Percentiles rank a stretch among this genome's conserved stretches.
These are phyloP conservation scores for Peniophora sp. DNA, from an alignment of 1,284 basidiomycete genomes.

Conservation along the genomic window DNA sequence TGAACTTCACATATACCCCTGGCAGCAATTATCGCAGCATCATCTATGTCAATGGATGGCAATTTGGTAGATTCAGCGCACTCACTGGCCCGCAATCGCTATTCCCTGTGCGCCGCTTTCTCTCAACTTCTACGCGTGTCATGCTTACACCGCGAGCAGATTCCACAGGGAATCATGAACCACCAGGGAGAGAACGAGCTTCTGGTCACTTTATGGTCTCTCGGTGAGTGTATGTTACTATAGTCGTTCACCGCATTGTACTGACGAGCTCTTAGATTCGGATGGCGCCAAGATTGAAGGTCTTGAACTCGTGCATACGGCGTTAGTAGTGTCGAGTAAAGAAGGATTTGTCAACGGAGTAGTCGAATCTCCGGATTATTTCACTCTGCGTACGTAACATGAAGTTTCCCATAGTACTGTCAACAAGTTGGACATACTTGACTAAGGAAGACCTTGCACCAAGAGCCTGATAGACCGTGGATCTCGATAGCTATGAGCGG, in stretches of 20 bases:
- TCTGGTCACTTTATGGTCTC: constrained; percentile 31
- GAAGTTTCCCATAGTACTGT: no score
- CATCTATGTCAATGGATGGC: constrained; percentile 36
- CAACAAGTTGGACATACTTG: no score
- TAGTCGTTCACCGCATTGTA: not conserved
- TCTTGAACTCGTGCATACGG: constrained; percentile 21
- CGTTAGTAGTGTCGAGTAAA: constrained; percentile 25
- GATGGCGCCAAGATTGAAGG: constrained; percentile 27
- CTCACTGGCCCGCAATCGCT: constrained; percentile 15
- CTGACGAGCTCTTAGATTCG: constrained; percentile 15
- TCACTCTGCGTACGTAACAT: no score
- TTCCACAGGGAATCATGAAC: constrained; percentile 35
- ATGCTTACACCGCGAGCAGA: constrained; percentile 12
- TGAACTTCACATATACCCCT: constrained; percentile 30
- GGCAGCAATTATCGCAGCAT: constrained; percentile 26
- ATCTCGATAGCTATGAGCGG: no score
- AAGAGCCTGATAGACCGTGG: no score
- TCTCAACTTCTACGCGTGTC: constrained; percentile 12
- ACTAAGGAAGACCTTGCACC: no score
- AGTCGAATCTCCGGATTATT: not conserved
- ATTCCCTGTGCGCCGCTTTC: constrained; percentile 19
- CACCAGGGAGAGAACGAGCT: constrained; percentile 31
- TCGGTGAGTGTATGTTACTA: constrained; percentile 18
- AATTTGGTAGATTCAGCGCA: constrained; percentile 28
- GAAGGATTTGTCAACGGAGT: not conserved